A percentile compares a stretch with the other conserved stretches of the same genome.
phyloP scores from a whole-genome alignment of 2,329 filamentous ascomycete species.

The Didymella sp. region DNA sequence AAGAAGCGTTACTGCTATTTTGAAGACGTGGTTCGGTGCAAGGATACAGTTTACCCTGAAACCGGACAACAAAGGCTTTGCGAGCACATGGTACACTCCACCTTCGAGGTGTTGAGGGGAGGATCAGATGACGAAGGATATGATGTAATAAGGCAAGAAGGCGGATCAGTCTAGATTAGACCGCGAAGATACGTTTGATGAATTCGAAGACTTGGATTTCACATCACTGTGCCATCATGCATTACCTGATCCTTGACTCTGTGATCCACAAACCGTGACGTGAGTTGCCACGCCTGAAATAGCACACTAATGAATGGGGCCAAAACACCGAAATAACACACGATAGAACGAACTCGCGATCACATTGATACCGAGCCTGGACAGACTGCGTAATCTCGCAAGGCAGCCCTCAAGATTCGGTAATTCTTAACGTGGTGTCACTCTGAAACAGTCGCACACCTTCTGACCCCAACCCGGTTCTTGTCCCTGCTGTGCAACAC shows the following conservation, averaged over 20 bases:
- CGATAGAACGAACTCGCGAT: background rate
- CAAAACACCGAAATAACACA: constrained; percentile 3
- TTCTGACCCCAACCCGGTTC: constrained; percentile 17
- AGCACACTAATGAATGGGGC: background rate
- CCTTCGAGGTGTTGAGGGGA: constrained; percentile 35
- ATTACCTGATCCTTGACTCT: background rate
- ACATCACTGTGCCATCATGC: constrained; percentile 27
- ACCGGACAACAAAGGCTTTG: constrained; percentile 21
- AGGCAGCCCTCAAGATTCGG: constrained; percentile 1
- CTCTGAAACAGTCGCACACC: constrained; percentile 28
- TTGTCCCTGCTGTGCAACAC: constrained; percentile 18
- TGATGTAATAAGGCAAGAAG: constrained; percentile 21
- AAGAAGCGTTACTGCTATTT: constrained; percentile 38
- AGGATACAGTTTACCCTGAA: constrained; percentile 21
- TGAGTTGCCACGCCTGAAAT: constrained; percentile 19
- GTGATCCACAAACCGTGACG: constrained; percentile 17
- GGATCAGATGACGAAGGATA: constrained; percentile 9
- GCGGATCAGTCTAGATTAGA: background rate
- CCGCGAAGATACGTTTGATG: constrained; percentile 7
- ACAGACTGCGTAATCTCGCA: background rate
- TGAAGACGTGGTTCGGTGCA: constrained; percentile 9
- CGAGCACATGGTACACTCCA: constrained; percentile 26
- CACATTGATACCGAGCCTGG: background rate
- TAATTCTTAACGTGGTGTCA: constrained; percentile 10
- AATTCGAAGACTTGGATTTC: constrained; percentile 16